phyloP scores from a whole-genome alignment of 1,284 basidiomycete genomes.

The Cronartium ribicola region DNA sequence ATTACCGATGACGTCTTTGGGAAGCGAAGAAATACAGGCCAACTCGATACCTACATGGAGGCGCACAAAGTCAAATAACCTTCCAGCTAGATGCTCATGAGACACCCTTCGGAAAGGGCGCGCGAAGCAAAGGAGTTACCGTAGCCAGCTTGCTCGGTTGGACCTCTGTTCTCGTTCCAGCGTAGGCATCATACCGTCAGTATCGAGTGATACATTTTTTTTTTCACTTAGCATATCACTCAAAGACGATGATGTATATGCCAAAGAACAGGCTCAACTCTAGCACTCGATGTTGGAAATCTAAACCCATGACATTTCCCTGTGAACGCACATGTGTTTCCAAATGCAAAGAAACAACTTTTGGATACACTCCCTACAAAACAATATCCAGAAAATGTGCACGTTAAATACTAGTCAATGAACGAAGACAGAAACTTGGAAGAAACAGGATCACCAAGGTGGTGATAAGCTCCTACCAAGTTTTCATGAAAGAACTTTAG shows the following conservation, averaged over 20 bases:
- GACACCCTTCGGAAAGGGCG: neutral
- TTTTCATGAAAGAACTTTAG: neutral
- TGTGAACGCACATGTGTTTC: slow-evolving; percentile 33
- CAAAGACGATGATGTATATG: no score
- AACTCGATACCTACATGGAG: slow-evolving; percentile 26
- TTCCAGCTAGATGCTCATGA: neutral
- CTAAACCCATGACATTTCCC: slow-evolving; percentile 14
- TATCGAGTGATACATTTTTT: no score
- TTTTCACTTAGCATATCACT: no score
- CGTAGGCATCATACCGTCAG: no score
- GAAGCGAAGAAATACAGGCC: slow-evolving; percentile 31
- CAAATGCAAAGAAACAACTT: slow-evolving; percentile 40
- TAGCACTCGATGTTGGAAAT: slow-evolving; percentile 38
- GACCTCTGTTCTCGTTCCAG: neutral
- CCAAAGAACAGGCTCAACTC: slow-evolving; percentile 12
- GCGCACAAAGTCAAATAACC: neutral
- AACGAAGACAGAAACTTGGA: neutral
- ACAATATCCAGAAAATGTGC: neutral
- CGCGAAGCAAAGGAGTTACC: neutral
- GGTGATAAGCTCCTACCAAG: slow-evolving; percentile 19
- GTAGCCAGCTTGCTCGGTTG: slow-evolving; percentile 27
- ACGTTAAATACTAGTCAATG: neutral
- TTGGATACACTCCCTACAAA: slow-evolving; percentile 37
- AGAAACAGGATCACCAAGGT: slow-evolving; percentile 16
- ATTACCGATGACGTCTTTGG: slow-evolving; percentile 23